phyloP scores from a whole-genome alignment of 805 yeast species.

The Saturnispora mendoncae region DNA sequence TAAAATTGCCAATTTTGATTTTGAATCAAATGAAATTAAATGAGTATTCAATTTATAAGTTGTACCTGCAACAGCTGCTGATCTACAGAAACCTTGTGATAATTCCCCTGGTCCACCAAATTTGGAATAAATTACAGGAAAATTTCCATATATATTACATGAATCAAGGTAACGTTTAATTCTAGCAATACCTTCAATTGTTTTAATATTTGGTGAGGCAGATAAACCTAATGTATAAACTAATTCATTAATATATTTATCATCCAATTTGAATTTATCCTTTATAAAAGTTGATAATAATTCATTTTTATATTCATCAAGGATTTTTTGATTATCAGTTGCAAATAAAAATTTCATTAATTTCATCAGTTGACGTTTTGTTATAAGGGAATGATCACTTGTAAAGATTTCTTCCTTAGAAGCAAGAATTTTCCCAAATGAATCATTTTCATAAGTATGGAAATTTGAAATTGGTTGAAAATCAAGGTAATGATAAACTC shows the following conservation, averaged over 20 bases:
- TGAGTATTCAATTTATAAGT: constrained; percentile 76
- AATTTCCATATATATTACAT: constrained; percentile 86
- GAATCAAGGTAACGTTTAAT: constrained; percentile 78
- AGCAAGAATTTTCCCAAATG: constrained; percentile 76
- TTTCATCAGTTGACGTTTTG: constrained; percentile 83
- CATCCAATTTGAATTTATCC: constrained; percentile 59
- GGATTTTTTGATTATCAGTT: constrained; percentile 36
- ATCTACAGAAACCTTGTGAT: constrained; percentile 93
- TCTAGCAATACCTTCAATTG: constrained; percentile 69
- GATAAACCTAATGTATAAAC: constrained; percentile 82
- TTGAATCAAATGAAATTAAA: constrained; percentile 56
- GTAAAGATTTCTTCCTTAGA: constrained; percentile 92
- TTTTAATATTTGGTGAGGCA: constrained; percentile 46
- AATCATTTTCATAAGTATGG: constrained; percentile 90
- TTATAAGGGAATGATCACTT: constrained; percentile 63
- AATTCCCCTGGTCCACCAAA: constrained; percentile 95
- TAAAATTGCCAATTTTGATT: constrained; percentile 56
- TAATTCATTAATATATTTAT: constrained; percentile 72
- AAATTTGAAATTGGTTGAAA: constrained; percentile 82
- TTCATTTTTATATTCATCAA: constrained; percentile 37
- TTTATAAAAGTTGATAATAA: constrained; percentile 53
- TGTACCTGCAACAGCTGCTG: constrained; percentile 97
- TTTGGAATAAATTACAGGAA: constrained; percentile 86
- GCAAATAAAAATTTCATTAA: constrained; percentile 79
- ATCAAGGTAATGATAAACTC: constrained; percentile 87